Percentiles rank a stretch among this genome's conserved stretches.
These are phyloP conservation scores for Cicer judaicum DNA, from an alignment of 306 rosid species.

Conservation along the genomic window DNA sequence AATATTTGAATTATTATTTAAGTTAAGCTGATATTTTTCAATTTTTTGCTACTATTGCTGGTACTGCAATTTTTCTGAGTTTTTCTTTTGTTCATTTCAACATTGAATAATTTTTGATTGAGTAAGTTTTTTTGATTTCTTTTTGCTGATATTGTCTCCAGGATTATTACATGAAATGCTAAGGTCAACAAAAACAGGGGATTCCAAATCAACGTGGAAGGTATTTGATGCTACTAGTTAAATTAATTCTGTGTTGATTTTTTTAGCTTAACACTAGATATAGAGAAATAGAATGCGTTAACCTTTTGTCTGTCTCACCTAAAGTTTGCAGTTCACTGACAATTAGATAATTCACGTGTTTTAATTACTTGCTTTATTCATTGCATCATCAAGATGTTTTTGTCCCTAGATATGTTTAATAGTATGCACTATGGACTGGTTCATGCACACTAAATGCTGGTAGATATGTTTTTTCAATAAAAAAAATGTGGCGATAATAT, in stretches of 20 bases:
- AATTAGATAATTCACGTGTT: constrained; percentile 9
- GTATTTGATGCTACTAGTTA: constrained; percentile 51
- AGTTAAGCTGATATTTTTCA: neutral
- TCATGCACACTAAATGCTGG: neutral
- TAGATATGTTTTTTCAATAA: neutral
- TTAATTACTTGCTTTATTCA: constrained; percentile 27
- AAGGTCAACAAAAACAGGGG: constrained; percentile 79
- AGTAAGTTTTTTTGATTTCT: constrained; percentile 27
- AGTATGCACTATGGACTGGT: constrained; percentile 27
- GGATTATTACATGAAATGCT: constrained; percentile 95
- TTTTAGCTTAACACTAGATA: constrained; percentile 33
- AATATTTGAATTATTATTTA: too few species aligned
- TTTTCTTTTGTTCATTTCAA: neutral
- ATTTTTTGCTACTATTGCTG: constrained; percentile 29
- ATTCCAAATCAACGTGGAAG: constrained; percentile 95
- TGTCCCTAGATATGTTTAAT: constrained; percentile 30
- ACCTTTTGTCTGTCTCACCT: constrained; percentile 38
- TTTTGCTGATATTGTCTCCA: constrained; percentile 44
- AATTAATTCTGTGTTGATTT: neutral
- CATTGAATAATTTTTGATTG: neutral
- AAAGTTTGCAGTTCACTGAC: constrained; percentile 8
- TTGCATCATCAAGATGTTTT: constrained; percentile 26
- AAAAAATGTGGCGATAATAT: neutral
- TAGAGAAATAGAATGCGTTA: neutral
- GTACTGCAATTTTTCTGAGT: neutral